Percentiles rank a stretch among this genome's conserved stretches.
phyloP scores from a whole-genome alignment of 2,329 filamentous ascomycete species.

The Xylaria sp. region DNA sequence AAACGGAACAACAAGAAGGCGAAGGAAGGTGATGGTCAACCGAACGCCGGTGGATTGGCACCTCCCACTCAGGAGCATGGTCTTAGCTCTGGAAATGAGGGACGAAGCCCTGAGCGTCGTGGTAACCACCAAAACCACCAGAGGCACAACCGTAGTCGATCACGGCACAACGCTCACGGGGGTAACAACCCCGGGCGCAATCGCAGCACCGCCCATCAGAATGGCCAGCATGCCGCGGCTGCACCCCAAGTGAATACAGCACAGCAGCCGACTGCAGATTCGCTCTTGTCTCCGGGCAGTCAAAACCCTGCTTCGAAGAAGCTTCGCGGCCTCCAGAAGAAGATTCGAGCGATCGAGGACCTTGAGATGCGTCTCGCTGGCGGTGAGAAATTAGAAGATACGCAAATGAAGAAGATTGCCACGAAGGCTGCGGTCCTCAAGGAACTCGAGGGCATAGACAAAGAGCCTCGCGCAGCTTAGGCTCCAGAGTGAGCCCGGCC shows the following conservation, averaged over 20 bases:
- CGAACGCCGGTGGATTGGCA: conserved; percentile 50
- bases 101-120: conserved; percentile 71
- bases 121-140: conserved; percentile 59
- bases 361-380: conserved; percentile 94
- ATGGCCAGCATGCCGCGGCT: conserved; percentile 38
- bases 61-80: conserved; percentile 51
- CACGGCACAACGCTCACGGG: conserved; percentile 55
- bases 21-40: conserved; percentile 75
- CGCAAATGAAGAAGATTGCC: conserved; percentile 96
- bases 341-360: conserved; percentile 96
- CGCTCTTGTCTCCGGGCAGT: conserved; percentile 49
- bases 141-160: conserved; percentile 57
- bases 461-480: conserved; percentile 36
- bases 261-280: conserved; percentile 54
- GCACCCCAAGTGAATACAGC: conserved; percentile 40
- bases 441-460: conserved; percentile 72
- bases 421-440: conserved; percentile 85
- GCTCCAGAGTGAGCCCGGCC: neutral
- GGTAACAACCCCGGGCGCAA: conserved; percentile 54
- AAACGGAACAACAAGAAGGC: conserved; percentile 91
- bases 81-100: conserved; percentile 55
- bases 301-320: conserved; percentile 89
- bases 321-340: conserved; percentile 90
- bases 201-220: conserved; percentile 56
- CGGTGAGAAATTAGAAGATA: conserved; percentile 97